Evolutionary conservation across 2,329 filamentous ascomycete genomes (phyloP).

Genomic region (Neoarthrinium moseri): DNA sequence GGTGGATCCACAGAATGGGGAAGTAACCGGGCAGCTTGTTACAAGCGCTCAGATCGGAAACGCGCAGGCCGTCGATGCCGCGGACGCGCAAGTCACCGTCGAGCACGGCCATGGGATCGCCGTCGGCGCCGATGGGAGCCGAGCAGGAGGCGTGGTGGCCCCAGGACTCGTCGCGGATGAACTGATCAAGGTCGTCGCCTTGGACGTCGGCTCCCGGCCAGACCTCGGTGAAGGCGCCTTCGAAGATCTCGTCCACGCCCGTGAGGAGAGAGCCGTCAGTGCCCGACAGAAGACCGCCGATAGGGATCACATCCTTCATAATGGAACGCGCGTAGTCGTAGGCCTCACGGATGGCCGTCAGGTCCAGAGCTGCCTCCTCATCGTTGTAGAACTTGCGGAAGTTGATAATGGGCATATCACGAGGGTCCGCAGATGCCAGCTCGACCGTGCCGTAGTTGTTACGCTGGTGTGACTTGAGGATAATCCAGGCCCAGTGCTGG

Average conservation of each 20-base stretch:
- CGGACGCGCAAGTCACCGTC: conserved; percentile 55
- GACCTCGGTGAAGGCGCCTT: conserved; percentile 39
- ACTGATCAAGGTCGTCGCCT: conserved; percentile 43
- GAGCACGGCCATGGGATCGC: conserved; percentile 52
- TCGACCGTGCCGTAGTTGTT: conserved; percentile 56
- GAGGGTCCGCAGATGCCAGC: conserved; percentile 55
- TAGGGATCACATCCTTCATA: conserved; percentile 29
- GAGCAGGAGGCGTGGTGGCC: conserved; percentile 59
- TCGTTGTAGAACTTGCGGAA: conserved; percentile 54
- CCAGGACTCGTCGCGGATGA: conserved; percentile 48
- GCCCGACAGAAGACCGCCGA: conserved; percentile 3
- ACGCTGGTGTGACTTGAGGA: conserved; percentile 58
- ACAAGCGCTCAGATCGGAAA: conserved; percentile 60
- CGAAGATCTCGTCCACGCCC: conserved; percentile 18
- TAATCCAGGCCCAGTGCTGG: conserved; percentile 37
- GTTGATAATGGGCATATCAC: conserved; percentile 57
- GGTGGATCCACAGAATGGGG: conserved; percentile 47
- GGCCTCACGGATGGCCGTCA: conserved; percentile 47
- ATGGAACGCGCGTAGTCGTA: conserved; percentile 33
- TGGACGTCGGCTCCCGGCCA: conserved; percentile 39
- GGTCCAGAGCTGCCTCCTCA: conserved; percentile 37
- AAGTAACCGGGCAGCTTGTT: conserved; percentile 50
- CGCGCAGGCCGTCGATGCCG: conserved; percentile 51
- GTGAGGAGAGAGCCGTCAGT: conserved; percentile 17
- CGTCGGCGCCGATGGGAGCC: conserved; percentile 51